Conservation (phyloP, 768 basidiomycete genomes). For the Boletus rubescentipes region DNA sequence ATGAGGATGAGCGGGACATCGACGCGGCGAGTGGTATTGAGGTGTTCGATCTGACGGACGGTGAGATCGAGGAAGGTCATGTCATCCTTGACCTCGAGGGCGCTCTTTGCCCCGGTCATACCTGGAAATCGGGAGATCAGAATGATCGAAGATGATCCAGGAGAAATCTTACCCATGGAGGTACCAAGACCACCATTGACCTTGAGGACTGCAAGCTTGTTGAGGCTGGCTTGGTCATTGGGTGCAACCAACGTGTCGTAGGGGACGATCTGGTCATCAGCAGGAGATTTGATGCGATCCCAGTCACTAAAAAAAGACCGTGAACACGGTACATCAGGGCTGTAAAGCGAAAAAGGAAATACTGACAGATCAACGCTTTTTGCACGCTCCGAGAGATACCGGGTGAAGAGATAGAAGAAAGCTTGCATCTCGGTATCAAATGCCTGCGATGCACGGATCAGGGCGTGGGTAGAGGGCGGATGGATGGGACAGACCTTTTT, state of each 20-base stretch:
- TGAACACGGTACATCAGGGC: constrained; percentile 2
- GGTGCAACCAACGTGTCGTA: constrained; percentile 53
- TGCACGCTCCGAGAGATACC: constrained; percentile 71
- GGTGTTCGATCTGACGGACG: constrained; percentile 67
- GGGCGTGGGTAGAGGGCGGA: constrained; percentile 5
- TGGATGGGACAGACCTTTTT: constrained; percentile 62
- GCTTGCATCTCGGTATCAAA: constrained; percentile 84
- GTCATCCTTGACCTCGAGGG: constrained; percentile 73
- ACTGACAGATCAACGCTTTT: constrained; percentile 68
- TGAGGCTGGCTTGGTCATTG: constrained; percentile 48
- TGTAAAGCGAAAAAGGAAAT: constrained; percentile 14
- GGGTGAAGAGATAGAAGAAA: constrained; percentile 81
- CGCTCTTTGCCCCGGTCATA: constrained; percentile 64
- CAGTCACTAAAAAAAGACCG: constrained; percentile 27
- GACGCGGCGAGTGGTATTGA: constrained; percentile 57
- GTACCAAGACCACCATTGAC: constrained; percentile 76
- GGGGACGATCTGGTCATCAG: constrained; percentile 58
- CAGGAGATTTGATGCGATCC: constrained; percentile 59
- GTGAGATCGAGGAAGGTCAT: constrained; percentile 69
- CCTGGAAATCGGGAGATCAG: constrained; percentile 28
- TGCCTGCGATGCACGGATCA: constrained; percentile 40
- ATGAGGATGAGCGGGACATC: constrained; percentile 80
- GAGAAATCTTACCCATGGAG: constrained; percentile 47
- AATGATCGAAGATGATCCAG: background rate
- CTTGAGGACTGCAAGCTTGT: constrained; percentile 75